Evolutionary conservation across 1,284 basidiomycete species (phyloP).

Genomic region (Cerioporus squamosus): DNA sequence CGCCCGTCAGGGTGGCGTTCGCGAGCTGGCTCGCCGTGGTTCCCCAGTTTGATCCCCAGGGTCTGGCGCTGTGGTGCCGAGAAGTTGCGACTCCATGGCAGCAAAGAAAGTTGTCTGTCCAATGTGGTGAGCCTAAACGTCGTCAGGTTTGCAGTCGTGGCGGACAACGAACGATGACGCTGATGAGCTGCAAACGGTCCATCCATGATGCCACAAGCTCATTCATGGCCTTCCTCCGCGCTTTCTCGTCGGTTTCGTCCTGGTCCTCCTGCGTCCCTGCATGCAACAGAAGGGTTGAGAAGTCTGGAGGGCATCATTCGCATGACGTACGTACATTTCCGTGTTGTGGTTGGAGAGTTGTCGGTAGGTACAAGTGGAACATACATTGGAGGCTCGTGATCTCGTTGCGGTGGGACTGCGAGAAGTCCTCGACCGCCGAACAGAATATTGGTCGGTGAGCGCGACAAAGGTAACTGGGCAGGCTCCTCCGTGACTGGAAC

Average conservation of each 20-base stretch:
- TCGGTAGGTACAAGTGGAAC: background rate
- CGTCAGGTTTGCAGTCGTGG: no score
- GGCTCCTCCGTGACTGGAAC: conserved; percentile 6
- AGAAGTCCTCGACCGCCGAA: background rate
- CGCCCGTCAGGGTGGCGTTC: conserved; percentile 51
- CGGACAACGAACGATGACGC: conserved; percentile 51
- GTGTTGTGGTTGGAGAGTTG: background rate
- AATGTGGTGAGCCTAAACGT: no score
- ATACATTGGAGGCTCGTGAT: background rate
- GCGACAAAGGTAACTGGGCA: background rate
- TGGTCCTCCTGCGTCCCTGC: conserved; percentile 53
- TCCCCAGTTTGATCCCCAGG: conserved; percentile 11
- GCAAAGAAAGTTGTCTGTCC: conserved; percentile 66
- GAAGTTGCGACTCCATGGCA: conserved; percentile 56
- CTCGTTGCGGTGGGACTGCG: background rate
- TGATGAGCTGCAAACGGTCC: conserved; percentile 62
- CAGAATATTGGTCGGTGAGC: conserved; percentile 3
- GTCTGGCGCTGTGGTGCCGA: conserved; percentile 45
- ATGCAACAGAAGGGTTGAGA: no score
- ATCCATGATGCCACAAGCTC: conserved; percentile 62
- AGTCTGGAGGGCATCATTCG: background rate
- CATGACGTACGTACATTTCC: conserved; percentile 1
- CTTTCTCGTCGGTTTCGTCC: conserved; percentile 49
- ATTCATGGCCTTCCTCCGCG: conserved; percentile 47
- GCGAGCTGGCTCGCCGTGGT: conserved; percentile 37